Conservation (phyloP, 1,284 basidiomycete species). For the Erythrobasidium hasegawianum region DNA sequence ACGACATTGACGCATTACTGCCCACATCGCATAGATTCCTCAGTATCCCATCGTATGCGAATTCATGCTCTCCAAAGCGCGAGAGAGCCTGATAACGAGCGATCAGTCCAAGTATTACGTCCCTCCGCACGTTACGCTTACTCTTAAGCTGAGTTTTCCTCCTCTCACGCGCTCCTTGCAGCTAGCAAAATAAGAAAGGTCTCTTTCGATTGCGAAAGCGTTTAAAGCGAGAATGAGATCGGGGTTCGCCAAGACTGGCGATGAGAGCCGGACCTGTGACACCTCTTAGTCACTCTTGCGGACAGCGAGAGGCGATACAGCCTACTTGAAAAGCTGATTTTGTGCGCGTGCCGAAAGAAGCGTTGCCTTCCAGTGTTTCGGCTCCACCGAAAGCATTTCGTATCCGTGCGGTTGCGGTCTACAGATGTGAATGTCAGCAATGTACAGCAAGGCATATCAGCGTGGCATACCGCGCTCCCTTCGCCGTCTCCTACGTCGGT, state of each 20-base stretch:
- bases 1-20: constrained; percentile 76
- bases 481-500: constrained; percentile 94
- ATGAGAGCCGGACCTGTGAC: constrained; percentile 39
- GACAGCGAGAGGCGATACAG: too few species aligned
- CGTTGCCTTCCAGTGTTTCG: constrained; percentile 78
- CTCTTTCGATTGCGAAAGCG: constrained; percentile 62
- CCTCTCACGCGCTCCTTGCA: constrained; percentile 66
- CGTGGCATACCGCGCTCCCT: constrained; percentile 78
- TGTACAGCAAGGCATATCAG: too few species aligned
- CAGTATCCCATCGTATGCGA: constrained; percentile 74
- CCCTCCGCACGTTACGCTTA: constrained; percentile 42
- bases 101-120: background rate
- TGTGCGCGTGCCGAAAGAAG: constrained; percentile 83
- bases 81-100: constrained; percentile 48
- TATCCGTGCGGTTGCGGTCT: constrained; percentile 72
- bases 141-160: constrained; percentile 63
- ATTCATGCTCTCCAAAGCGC: constrained; percentile 62
- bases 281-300: background rate
- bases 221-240: constrained; percentile 61
- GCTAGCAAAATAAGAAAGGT: constrained; percentile 67
- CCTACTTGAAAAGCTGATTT: constrained; percentile 73
- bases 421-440: too few species aligned
- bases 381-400: constrained; percentile 89
- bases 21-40: constrained; percentile 68
- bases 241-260: constrained; percentile 53